A percentile compares a stretch with the other conserved stretches of the same genome.
Evolutionary conservation across 108 stramenopile genomes (phyloP).

Genomic region (Nannochloropsis gaditana): DNA sequence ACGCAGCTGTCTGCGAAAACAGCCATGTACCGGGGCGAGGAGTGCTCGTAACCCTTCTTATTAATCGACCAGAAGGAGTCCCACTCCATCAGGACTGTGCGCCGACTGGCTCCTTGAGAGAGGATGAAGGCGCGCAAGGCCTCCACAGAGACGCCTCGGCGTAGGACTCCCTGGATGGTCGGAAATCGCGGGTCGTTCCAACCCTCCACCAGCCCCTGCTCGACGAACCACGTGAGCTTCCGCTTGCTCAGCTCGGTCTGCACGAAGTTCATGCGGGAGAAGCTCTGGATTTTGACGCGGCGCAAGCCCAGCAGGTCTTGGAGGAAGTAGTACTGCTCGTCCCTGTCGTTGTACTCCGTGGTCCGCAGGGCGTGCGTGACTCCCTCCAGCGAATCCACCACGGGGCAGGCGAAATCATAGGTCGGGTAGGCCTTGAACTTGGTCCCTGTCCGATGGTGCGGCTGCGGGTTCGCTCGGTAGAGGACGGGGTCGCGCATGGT

Average conservation of each 20-base stretch:
- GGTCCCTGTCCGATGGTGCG: constrained; percentile 91
- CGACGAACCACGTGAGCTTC: constrained; percentile 98
- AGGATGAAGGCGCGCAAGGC: constrained; percentile 70
- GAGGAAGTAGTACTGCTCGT: constrained; percentile 93
- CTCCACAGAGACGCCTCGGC: constrained; percentile 78
- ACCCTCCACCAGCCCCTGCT: constrained; percentile 79
- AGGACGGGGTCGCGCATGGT: constrained; percentile 97
- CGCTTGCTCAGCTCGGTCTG: constrained; percentile 93
- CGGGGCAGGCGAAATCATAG: constrained; percentile 98
- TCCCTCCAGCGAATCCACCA: constrained; percentile 96
- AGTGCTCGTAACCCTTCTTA: constrained; percentile 88
- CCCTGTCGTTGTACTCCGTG: constrained; percentile 95
- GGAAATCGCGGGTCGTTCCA: constrained; percentile 99
- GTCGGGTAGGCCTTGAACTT: constrained; percentile 98
- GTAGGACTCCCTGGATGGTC: constrained; percentile 84
- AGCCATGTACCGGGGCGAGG: constrained; percentile 87
- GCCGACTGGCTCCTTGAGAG: constrained; percentile 59
- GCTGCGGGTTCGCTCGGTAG: constrained; percentile 81
- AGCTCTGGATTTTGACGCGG: constrained; percentile 83
- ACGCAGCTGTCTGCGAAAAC: constrained; percentile 67
- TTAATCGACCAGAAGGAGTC: constrained; percentile 95
- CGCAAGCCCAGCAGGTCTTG: constrained; percentile 67
- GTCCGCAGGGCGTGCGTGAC: constrained; percentile 97
- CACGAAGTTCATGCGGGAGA: constrained; percentile 92
- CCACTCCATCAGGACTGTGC: constrained; percentile 95